Evolutionary conservation across 345 rosid genomes (phyloP), one percentile per base, ranked within the genome.

Genomic region (Acer campestre): DNA sequence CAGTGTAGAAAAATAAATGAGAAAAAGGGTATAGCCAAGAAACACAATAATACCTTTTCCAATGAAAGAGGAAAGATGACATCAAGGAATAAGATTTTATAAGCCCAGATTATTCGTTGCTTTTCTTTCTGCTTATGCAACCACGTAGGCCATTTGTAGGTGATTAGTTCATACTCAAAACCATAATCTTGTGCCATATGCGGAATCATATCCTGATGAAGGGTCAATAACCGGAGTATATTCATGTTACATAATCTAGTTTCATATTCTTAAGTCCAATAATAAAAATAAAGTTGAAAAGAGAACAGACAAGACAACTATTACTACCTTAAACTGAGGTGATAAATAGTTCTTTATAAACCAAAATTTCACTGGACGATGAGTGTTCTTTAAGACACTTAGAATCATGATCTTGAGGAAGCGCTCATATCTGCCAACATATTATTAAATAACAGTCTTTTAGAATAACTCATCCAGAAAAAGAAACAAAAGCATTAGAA

Each of bases 81-180:
- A 74, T 96, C 99, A 74, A 96, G 98, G 86, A 96, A 94, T 82
- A 96, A 86, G 75, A 96, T 96, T 84, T 96, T 96, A 80, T 92
- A 96, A 13, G 99, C 99, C 99, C 99, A 96, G 67, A 94, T 96
- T 74, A 96, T 92, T 83, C 99, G 84, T 80, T 94, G 99, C 82
- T 96, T 96, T 85, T 96, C 99, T 80, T 90, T 96, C 90, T 96
- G 99, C 86, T 96, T 96, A 82, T 96, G 99, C 82, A 96, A 87
- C 98, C 99, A 96, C 27, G 98, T 84, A 63, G 99, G 99, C 99
- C 99, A 96, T 84, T 94, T 94, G 83, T 94, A 96, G 58, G 99
- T 96, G 81, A 96, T 80, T 44, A 96, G 91, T 81, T 91, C 99
- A 79, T 91, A 96, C 71, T 91, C 95, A 77, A 94, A 96, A 63